Percentiles rank a stretch among this genome's conserved stretches.
These are phyloP conservation scores for Ganoderma meredithae DNA, from an alignment of 1,284 basidiomycete genomes.

Conservation along the genomic window DNA sequence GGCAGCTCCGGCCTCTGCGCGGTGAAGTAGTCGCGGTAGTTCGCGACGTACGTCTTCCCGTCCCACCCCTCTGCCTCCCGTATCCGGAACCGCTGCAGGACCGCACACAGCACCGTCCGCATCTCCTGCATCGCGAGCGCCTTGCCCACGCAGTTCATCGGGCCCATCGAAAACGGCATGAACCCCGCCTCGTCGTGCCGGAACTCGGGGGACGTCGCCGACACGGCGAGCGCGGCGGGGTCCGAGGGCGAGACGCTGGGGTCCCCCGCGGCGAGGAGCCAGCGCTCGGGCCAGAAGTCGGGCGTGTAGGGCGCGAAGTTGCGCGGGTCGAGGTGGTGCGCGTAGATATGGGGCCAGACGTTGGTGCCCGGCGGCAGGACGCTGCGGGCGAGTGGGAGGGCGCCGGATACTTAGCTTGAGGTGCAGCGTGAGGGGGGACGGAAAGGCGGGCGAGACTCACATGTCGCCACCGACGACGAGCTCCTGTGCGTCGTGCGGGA, in stretches of 20 bases:
- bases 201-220: constrained; percentile 1
- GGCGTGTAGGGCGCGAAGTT: constrained; percentile 12
- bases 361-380: constrained; percentile 13
- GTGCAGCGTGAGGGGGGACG: no score
- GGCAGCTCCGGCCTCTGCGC: constrained; percentile 5
- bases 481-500: constrained; percentile 12
- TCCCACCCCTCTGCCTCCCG: constrained; percentile 13
- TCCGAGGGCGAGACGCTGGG: not conserved
- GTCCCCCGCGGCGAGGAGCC: not conserved
- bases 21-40: constrained; percentile 13
- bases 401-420: no score
- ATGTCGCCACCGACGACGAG: constrained; percentile 7
- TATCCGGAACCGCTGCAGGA: constrained; percentile 16
- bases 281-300: constrained; percentile 20
- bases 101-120: constrained; percentile 24
- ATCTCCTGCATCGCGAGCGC: constrained; percentile 36
- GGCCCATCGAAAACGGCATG: constrained; percentile 40
- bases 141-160: constrained; percentile 42
- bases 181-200: constrained; percentile 35
- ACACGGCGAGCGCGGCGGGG: not conserved
- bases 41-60: not conserved
- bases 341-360: constrained; percentile 16
- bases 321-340: constrained; percentile 19
- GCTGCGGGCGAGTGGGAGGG: not conserved
- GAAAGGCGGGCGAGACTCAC: not conserved